Evolutionary conservation across 495 filamentous ascomycete genomes (phyloP).

Genomic region (Penicillium bovifimosum): DNA sequence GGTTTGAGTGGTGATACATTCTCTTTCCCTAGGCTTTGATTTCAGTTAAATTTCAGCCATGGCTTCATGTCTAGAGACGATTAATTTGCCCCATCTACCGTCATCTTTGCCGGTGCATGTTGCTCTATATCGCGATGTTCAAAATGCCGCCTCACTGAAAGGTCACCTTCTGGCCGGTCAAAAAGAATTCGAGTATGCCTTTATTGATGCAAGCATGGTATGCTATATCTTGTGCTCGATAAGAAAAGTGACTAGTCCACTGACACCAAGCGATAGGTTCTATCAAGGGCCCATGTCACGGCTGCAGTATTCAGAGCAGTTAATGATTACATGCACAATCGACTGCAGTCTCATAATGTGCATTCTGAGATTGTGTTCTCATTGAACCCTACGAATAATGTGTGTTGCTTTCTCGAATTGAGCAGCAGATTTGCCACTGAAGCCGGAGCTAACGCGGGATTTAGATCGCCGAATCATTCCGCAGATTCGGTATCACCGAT

Average conservation of each 20-base stretch:
- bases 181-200: slow-evolving; percentile 81
- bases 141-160: slow-evolving; percentile 70
- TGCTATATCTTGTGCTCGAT: neutral
- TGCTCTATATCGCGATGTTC: slow-evolving; percentile 66
- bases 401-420: slow-evolving; percentile 27
- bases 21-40: slow-evolving; percentile 2
- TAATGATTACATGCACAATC: slow-evolving; percentile 54
- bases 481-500: slow-evolving; percentile 73
- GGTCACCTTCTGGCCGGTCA: slow-evolving; percentile 78
- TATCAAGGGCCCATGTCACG: slow-evolving; percentile 65
- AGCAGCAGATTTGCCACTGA: neutral
- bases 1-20: slow-evolving; percentile 12
- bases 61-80: slow-evolving; percentile 37
- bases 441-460: slow-evolving; percentile 17
- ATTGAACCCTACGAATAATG: slow-evolving; percentile 81
- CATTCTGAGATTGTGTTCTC: slow-evolving; percentile 90
- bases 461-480: slow-evolving; percentile 87
- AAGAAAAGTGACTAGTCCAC: neutral
- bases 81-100: slow-evolving; percentile 64
- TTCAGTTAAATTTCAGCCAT: slow-evolving; percentile 17
- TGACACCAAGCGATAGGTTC: slow-evolving; percentile 39
- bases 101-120: slow-evolving; percentile 61
- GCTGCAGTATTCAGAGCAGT: slow-evolving; percentile 75
- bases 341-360: slow-evolving; percentile 75
- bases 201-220: slow-evolving; percentile 77